Base-by-base conservation (phyloP, 2,329 filamentous ascomycete species). In the Hypoxylon sp. region DNA sequence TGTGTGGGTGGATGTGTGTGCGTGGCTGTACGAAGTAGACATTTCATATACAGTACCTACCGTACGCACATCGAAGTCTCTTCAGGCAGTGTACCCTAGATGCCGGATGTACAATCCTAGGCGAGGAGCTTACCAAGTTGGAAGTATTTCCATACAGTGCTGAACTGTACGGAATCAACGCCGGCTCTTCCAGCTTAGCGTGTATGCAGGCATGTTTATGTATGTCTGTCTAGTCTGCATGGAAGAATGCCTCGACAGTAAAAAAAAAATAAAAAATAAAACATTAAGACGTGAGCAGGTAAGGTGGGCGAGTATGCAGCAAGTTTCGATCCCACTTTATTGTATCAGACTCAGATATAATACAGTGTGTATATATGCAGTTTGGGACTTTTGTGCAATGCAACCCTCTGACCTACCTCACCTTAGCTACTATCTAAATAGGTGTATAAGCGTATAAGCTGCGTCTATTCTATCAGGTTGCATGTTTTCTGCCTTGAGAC, bases 331-430 rank as follows among this genome's bases (percentile, higher is more conserved):
- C 29, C 41, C 34, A 44, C 45, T 41, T 19, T 27, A n/a, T 19
- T 41, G 49, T 45, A 44, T 54, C 35, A 55, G 37, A 46, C 19
- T 37, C 44, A 51, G 27, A 55, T 46, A 54, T 35, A 43, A 27
- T 8, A 26, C 17, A 30, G 30, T 34, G 45, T 25, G 11, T 34
- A 26, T 34, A 15, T 47, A 47, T 44, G 55, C 35, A 34, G 47
- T 48, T 51, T 57, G 38, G 51, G 43, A 49, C 37, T 54, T 44
- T 51, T 58, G 51, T 48, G 46, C 30, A 45, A 51, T 57, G 51
- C 49, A 55, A 55, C 51, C 51, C 44, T 26, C 31, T 30, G 36
- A 29, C n/a, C 27, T 41, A 41, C 37, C 37, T 25, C 17, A 16
- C 23, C n/a, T 29, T 3, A 30, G 23, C 19, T n/a, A 20, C n/a